These are phyloP conservation scores for Kalmanozyma brasiliensis DNA, from an alignment of 1,284 basidiomycete species.

Conservation along the genomic window DNA sequence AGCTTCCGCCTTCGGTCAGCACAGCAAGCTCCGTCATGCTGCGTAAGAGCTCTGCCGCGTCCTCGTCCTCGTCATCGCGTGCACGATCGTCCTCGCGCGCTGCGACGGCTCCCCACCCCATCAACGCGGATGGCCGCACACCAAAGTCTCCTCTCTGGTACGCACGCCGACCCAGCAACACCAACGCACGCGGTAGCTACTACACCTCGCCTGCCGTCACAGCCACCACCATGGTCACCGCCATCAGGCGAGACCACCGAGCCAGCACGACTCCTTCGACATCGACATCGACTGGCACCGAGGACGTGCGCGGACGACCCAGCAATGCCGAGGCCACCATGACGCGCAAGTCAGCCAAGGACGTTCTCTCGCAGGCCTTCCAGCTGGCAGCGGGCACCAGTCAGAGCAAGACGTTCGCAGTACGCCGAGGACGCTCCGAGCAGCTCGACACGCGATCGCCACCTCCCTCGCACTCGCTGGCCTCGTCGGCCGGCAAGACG, in stretches of 20 bases:
- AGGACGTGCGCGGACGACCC: slow-evolving; percentile 12
- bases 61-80: slow-evolving; percentile 12
- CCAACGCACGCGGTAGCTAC: slow-evolving; percentile 53
- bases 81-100: neutral
- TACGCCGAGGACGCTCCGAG: slow-evolving; percentile 31
- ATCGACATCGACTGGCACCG: slow-evolving; percentile 12
- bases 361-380: slow-evolving; percentile 31
- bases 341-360: slow-evolving; percentile 45
- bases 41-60: slow-evolving; percentile 37
- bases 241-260: slow-evolving; percentile 29
- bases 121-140: slow-evolving; percentile 30
- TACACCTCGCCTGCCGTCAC: slow-evolving; percentile 58
- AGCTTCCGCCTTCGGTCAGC: slow-evolving; percentile 56
- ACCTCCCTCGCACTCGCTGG: slow-evolving; percentile 46
- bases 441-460: slow-evolving; percentile 44
- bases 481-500: slow-evolving; percentile 56
- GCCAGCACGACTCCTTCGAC: slow-evolving; percentile 4
- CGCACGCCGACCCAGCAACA: slow-evolving; percentile 53
- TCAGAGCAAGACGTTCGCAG: slow-evolving; percentile 14
- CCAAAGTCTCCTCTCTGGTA: slow-evolving; percentile 55
- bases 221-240: slow-evolving; percentile 48
- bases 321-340: slow-evolving; percentile 34
- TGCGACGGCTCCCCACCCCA: slow-evolving; percentile 26
- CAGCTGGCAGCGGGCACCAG: slow-evolving; percentile 12
- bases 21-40: slow-evolving; percentile 51